phyloP scores from a whole-genome alignment of 345 rosid species.

The Garcia nutans region DNA sequence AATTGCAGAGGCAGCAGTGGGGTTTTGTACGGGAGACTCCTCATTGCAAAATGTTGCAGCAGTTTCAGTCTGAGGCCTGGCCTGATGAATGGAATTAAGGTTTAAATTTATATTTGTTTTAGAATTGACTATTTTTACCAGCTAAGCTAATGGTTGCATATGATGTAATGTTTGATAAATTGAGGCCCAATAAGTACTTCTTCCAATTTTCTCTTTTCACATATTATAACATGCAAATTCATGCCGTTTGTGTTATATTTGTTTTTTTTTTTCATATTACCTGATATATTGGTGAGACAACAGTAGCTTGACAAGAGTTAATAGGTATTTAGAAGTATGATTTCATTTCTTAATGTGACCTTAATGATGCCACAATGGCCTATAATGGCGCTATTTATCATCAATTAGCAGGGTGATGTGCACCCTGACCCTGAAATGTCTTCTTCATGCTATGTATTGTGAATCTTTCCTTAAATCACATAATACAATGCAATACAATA shows the following conservation, averaged over 20 bases:
- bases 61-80: slow-evolving; percentile 43
- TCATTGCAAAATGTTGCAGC: slow-evolving; percentile 66
- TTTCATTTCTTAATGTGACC: not conserved
- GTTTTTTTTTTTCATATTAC: not conserved
- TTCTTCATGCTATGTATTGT: not conserved
- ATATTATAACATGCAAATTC: not conserved
- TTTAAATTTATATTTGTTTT: slow-evolving; percentile 16
- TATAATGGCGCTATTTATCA: not conserved
- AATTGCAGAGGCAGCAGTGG: slow-evolving; percentile 86
- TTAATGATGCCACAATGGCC: not conserved
- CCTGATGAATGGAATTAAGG: slow-evolving; percentile 46
- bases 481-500: not conserved
- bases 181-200: slow-evolving; percentile 11
- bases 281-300: not conserved
- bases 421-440: not conserved
- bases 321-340: not conserved
- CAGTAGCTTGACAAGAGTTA: not conserved
- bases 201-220: not conserved
- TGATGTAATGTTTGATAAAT: slow-evolving; percentile 1
- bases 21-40: slow-evolving; percentile 85
- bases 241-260: not conserved
- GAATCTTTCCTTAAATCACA: too few relatives aligned
- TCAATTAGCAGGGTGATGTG: not conserved
- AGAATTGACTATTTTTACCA: not conserved
- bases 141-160: not conserved